A percentile compares a stretch with the other conserved stretches of the same genome.
These are phyloP conservation scores for Venturia nashicola DNA, from an alignment of 2,329 filamentous ascomycete genomes.

Conservation along the genomic window DNA sequence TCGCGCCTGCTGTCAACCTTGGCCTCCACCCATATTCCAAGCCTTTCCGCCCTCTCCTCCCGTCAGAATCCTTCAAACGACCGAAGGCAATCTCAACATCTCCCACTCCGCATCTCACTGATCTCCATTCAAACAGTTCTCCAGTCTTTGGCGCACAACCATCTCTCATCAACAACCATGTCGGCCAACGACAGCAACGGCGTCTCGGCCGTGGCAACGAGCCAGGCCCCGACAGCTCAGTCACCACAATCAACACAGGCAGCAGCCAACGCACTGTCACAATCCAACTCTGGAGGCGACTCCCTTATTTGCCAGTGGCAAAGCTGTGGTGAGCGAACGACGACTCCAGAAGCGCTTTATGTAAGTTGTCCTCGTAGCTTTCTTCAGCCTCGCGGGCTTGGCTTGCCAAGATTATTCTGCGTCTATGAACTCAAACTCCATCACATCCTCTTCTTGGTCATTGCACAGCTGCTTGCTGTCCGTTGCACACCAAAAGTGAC, in stretches of 20 bases:
- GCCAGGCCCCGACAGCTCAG: conserved; percentile 3
- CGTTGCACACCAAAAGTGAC: neutral
- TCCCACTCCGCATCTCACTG: neutral
- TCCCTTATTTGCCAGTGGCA: conserved; percentile 48
- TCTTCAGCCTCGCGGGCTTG: neutral
- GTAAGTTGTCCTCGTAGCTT: conserved; percentile 28
- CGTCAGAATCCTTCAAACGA: neutral
- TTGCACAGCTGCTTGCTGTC: neutral
- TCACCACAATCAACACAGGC: neutral
- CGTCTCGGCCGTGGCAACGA: neutral
- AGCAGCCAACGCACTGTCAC: neutral
- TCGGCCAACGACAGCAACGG: conserved; percentile 3
- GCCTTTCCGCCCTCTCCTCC: neutral
- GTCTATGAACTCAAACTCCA: neutral
- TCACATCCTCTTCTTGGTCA: neutral
- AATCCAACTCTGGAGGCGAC: conserved; percentile 21
- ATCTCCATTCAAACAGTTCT: too few species aligned
- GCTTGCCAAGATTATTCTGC: neutral
- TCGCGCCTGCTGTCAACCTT: neutral
- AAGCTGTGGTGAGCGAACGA: conserved; percentile 46
- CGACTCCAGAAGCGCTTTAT: conserved; percentile 49
- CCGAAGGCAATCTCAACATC: neutral
- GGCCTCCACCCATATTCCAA: conserved; percentile 3
- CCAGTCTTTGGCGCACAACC: neutral
- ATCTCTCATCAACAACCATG: neutral